Base-by-base conservation (phyloP, 2,329 filamentous ascomycete species). In the Venturiaceae sp. region DNA sequence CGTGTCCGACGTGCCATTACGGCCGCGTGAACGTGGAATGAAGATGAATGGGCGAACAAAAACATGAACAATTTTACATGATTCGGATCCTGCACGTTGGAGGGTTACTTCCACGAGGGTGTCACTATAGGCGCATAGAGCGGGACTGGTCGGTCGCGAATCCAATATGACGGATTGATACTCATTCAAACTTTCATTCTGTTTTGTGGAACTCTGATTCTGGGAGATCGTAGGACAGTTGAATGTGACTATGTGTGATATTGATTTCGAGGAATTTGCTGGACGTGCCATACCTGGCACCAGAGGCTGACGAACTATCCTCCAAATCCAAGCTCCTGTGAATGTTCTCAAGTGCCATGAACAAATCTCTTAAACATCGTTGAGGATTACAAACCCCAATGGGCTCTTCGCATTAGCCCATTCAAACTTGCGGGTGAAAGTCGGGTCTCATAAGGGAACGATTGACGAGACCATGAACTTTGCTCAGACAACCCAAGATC, bases 1-100 rank as follows among this genome's bases (percentile, higher is more conserved):
- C 77, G 81, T 71, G 72, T 77, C 72, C 80, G 82, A 74, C 78
- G 77, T 72, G 82, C 83, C 67, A 82, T 86, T 72, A 82, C 81
- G 16, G 39, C 57, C 9, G 26, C 47, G 11, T 57, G 47, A 36
- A 50, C 46, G 16, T 23, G 8, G 33, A 37, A 39, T 32, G 53
- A 21, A 44, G 8, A 33, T 5, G 36, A 23, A 28, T 39, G 37
- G 53, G 37, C 21, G 37, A 28, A 37, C 2, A 23, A 53, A 37
- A 53, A 50, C 44, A 50, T 50, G 26, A 46, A 30, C 26, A 50
- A 3, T 50, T 46, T 50, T 30, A 53, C 30, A 34, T 19, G 32
- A 53, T 53, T 36, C 52, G 30, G 52, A 30, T 53, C 11, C 30
- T 53, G 34, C 52, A n/a, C 23, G 52, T n/a, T n/a, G 16, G 52